Conservation (phyloP, 495 filamentous ascomycete genomes). For the Aspergillus mulundensis region DNA sequence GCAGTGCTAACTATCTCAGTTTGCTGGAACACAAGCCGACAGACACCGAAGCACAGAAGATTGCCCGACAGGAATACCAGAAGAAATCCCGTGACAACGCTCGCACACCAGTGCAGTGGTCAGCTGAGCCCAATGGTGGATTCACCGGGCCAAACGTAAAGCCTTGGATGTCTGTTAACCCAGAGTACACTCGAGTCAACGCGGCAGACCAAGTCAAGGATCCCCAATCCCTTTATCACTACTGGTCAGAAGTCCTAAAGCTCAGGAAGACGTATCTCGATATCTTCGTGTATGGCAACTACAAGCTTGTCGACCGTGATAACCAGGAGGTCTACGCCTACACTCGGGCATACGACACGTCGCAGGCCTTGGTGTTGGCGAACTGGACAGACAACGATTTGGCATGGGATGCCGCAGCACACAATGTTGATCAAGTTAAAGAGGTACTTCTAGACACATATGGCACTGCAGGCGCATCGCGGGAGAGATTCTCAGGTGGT, state of each 20-base stretch:
- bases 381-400: constrained; percentile 46
- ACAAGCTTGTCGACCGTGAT: constrained; percentile 43
- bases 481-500: constrained; percentile 22
- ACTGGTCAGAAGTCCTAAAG: constrained; percentile 50
- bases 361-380: constrained; percentile 46
- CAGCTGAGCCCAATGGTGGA: constrained; percentile 43
- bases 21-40: constrained; percentile 27
- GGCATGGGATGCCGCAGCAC: constrained; percentile 38
- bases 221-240: constrained; percentile 44
- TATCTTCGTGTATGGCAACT: constrained; percentile 60
- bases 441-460: constrained; percentile 44
- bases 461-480: constrained; percentile 21
- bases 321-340: constrained; percentile 49
- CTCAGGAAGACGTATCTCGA: constrained; percentile 53
- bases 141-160: constrained; percentile 48
- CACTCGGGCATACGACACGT: constrained; percentile 35
- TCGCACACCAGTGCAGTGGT: constrained; percentile 56
- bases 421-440: constrained; percentile 28
- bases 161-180: constrained; percentile 62
- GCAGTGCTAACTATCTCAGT: neutral
- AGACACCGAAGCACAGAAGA: constrained; percentile 31
- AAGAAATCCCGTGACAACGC: constrained; percentile 54
- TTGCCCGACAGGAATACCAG: constrained; percentile 40
- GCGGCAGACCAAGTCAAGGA: constrained; percentile 46
- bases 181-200: constrained; percentile 48